Evolutionary conservation across 805 yeast genomes (phyloP), one percentile per base, ranked within the genome.

Genomic region (Starmerella floris): DNA sequence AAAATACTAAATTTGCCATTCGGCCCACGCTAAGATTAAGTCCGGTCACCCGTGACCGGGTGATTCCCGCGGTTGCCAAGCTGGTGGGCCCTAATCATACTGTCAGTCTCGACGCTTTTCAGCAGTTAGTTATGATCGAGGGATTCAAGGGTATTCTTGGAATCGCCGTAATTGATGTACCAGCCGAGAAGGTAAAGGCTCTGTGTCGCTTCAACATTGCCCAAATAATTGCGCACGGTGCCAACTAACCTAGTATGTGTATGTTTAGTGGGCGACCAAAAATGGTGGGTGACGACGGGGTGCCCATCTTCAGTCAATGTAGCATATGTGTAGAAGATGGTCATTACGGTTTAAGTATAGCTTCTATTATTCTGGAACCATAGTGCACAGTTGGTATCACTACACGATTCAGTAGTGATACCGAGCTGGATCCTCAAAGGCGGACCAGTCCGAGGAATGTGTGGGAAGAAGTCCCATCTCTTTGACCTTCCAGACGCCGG

Each of bases 381-480:
- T n/a, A n/a, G n/a, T n/a, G n/a, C n/a, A n/a, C n/a, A n/a, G n/a
- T n/a, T n/a, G n/a, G n/a, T n/a, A n/a, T n/a, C n/a, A n/a, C n/a
- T n/a, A n/a, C n/a, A n/a, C n/a, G n/a, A n/a, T n/a, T n/a, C n/a
- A n/a, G n/a, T 35, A 41, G 39, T 16, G 22, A 22, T 62, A 61
- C 3, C 41, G 45, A 3, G 66, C 51, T 5, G 68, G 64, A 2
- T 51, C 53, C 56, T 85, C 93, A 87, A 94, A 87, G 5, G 84
- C 76, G 16, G 88, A 63, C 97, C 97, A 91, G 58, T 88, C 98
- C 51, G 94, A 79, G 36, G 70, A 70, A 30, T 76, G 79, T 53
- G 80, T 83, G 20, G 98, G 98, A 45, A 88, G 76, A 50, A 88
- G 65, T 0, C 96, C 97, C 95, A 88, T 83, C 20, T 70, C 66